These are phyloP conservation scores for Aspergillus sp. DNA, from an alignment of 2,329 filamentous ascomycete genomes.

Conservation along the genomic window DNA sequence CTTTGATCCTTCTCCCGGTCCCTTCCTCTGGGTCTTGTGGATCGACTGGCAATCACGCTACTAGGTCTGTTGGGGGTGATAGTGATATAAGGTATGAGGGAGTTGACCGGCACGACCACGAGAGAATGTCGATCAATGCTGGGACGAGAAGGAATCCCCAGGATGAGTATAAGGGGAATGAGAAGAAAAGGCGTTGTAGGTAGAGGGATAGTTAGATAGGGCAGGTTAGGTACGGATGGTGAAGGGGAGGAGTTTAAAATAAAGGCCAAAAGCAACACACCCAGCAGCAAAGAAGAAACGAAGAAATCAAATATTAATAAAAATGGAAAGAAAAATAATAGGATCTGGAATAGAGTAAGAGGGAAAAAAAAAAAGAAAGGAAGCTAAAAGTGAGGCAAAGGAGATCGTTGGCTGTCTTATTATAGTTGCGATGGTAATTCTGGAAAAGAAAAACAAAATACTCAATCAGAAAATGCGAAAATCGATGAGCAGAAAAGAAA, in stretches of 20 bases:
- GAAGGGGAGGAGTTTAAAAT: slow-evolving; percentile 1
- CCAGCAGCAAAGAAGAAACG: slow-evolving; percentile 4
- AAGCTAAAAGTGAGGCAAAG: slow-evolving; percentile 1
- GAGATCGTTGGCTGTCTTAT: background rate
- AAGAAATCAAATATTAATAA: too few relatives aligned
- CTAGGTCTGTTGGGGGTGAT: too few relatives aligned
- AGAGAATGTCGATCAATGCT: too few relatives aligned
- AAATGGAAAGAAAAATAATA: slow-evolving; percentile 9
- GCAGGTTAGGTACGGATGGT: background rate
- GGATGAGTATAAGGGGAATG: background rate
- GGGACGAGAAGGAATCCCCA: too few relatives aligned
- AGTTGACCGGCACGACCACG: background rate
- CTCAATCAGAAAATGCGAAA: background rate
- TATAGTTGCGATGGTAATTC: too few relatives aligned
- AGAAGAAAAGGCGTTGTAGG: background rate
- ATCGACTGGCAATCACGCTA: too few relatives aligned
- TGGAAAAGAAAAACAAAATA: background rate
- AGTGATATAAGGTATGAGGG: background rate
- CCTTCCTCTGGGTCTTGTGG: background rate
- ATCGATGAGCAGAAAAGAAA: background rate
- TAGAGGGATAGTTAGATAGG: background rate
- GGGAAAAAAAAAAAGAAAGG: slow-evolving; percentile 12
- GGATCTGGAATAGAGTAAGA: slow-evolving; percentile 5
- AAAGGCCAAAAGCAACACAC: slow-evolving; percentile 7
- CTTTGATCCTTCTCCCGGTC: background rate